Base-by-base conservation (phyloP, 2,329 filamentous ascomycete genomes). In the Cyphellophora europaea region DNA sequence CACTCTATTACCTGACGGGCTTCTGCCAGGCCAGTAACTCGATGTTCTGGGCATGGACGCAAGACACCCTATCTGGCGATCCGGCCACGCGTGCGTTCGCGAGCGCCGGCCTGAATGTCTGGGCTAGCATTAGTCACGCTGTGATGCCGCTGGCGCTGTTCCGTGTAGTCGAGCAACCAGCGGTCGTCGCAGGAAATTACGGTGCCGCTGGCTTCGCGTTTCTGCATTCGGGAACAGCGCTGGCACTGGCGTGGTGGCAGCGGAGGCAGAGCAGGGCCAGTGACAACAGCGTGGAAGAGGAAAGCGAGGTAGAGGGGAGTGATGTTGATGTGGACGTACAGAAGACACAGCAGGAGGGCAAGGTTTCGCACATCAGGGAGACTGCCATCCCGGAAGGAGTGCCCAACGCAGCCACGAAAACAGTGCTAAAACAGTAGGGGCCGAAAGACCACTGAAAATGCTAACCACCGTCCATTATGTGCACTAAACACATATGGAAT, bases 11-110 rank as follows among this genome's bases (percentile, higher is more conserved):
- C 31, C 19, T 19, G 16, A 19, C 16, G 4, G 31, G 31, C 4
- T 33, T 15, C 16, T 15, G 16, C 8, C 31, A 33, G 18, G 31
- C 31, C 11, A 33, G 31, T 19, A 33, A 33, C 31, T 19, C 16
- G 12, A 33, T 33, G 31, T 33, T 33, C 18, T 33, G 31, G 31
- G 31, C 31, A 4, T 33, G 31, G 31, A 33, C 31, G 5, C 31
- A 33, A 23, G 31, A 33, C 13, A 33, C 31, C 5, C 18, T 33
- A n/a, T 16, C 31, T 5, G 31, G 31, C n/a, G 31, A 33, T 19
- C 31, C 31, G 11, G 31, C 16, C 15, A 33, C 19, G 17, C 31
- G 31, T 18, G 31, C 31, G 10, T 33, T 8, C 10, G 31, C 16
- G 10, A 19, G 16, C 8, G 31, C 31, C 10, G 31, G 31, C 6